Base-by-base conservation (phyloP, 805 yeast species). In the Kazachstania martiniae region DNA sequence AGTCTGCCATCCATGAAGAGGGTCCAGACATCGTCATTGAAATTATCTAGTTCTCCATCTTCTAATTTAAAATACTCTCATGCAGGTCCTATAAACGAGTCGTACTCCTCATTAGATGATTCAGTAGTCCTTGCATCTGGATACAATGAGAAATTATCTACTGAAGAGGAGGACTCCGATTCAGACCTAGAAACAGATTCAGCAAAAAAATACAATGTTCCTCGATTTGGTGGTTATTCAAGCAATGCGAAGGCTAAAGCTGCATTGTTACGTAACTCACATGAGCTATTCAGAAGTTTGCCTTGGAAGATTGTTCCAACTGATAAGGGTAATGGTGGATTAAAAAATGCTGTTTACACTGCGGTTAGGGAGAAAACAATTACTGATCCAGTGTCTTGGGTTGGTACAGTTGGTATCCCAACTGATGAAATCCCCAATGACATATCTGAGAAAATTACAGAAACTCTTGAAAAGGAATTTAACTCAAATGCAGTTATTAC, bases 401-500 rank as follows among this genome's bases (percentile, higher is more conserved):
- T 89, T 2, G 98, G 98, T n/a, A 77, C 94, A 0, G 58, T 82
- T 21, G 93, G 95, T 18, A 80, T 86, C 68, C 94, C 96, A 13
- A 79, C 89, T 13, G 96, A 91, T 56, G 74, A 68, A 18, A 68
- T 91, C 13, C 80, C 91, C 4, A 58, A 59, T 0, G 49, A 56
- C 0, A 74, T 79, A 3, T 73, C 70, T 39, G 40, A 50, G 2
- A 68, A 67, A 13, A 84, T 91, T 26, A 55, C 72, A 2, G 41
- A 46, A 0, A 63, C 61, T 25, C 56, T 83, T 33, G 40, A 38
- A 18, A 48, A 53, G 1, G 70, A 74, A 3, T 77, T 72, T 51
- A 49, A 71, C 36, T 72, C 78, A 25, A 70, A 68, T 37, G 74
- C 85, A 0, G 82, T 86, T 2, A 74, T 72, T 37, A 76, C 89